Conservation (phyloP, 805 yeast species). For the Saccharomyces kudriavzevii region DNA sequence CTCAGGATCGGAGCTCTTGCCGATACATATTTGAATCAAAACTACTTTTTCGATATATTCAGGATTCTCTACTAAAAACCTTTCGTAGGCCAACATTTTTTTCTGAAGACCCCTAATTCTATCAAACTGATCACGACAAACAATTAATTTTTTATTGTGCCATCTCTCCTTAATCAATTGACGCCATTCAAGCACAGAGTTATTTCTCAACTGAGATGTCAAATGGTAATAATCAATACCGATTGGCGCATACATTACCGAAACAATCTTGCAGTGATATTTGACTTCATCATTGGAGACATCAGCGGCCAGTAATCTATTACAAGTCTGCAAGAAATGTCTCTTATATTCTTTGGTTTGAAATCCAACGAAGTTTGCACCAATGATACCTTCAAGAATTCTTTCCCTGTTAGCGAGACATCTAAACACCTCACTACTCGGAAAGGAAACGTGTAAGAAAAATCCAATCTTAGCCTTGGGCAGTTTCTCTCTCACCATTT, state of each 20-base stretch:
- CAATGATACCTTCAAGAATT: slow-evolving; percentile 73
- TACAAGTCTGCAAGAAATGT: slow-evolving; percentile 87
- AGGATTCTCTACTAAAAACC: slow-evolving; percentile 65
- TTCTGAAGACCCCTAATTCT: slow-evolving; percentile 81
- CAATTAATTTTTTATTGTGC: slow-evolving; percentile 60
- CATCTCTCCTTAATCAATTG: slow-evolving; percentile 68
- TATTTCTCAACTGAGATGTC: slow-evolving; percentile 36
- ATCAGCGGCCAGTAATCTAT: slow-evolving; percentile 75
- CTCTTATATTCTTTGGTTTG: slow-evolving; percentile 90
- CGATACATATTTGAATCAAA: slow-evolving; percentile 73
- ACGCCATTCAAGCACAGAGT: slow-evolving; percentile 58
- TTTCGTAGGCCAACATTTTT: slow-evolving; percentile 79
- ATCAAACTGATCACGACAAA: slow-evolving; percentile 84
- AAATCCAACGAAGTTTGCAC: slow-evolving; percentile 80
- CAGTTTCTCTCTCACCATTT: slow-evolving; percentile 63
- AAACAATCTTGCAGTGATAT: slow-evolving; percentile 51
- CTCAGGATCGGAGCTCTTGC: slow-evolving; percentile 48
- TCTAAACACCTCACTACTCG: slow-evolving; percentile 89
- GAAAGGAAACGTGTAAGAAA: slow-evolving; percentile 89
- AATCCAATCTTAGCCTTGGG: slow-evolving; percentile 87
- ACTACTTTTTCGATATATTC: slow-evolving; percentile 60
- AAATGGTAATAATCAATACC: slow-evolving; percentile 70
- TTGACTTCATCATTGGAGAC: slow-evolving; percentile 53
- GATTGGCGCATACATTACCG: slow-evolving; percentile 56
- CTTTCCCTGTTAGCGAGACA: slow-evolving; percentile 82